phyloP scores from a whole-genome alignment of 176 grass and related monocot genomes.

The Ensete glaucum region DNA sequence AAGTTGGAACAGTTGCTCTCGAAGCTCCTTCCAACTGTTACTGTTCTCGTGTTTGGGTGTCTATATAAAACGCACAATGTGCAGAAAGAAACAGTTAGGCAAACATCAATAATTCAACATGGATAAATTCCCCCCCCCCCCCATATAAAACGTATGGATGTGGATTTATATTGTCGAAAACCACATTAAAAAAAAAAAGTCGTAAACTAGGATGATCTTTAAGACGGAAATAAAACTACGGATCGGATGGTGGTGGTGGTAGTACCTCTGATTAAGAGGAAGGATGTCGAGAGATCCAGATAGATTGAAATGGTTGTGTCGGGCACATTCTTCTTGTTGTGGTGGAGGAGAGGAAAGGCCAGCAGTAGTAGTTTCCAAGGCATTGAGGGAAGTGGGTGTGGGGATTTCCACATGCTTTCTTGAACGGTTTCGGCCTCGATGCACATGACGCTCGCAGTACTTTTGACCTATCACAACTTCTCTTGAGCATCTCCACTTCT shows the following conservation, averaged over 20 bases:
- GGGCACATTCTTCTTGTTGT: not conserved
- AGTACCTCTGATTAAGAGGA: conserved; percentile 8
- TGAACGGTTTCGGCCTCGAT: conserved; percentile 20
- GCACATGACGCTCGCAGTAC: conserved; percentile 28
- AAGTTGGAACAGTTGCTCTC: not conserved
- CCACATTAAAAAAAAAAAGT: no score
- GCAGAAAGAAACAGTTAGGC: no score
- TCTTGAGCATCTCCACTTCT: conserved; percentile 26
- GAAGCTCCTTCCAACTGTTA: not conserved
- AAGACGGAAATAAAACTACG: no score
- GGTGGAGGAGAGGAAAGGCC: not conserved
- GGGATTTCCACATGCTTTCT: conserved; percentile 25
- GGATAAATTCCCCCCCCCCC: no score
- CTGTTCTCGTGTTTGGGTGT: not conserved
- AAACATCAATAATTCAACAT: no score
- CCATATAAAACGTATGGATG: no score
- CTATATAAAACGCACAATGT: not conserved
- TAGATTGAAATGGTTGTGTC: not conserved
- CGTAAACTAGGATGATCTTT: no score
- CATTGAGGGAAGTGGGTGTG: not conserved
- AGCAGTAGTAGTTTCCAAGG: not conserved
- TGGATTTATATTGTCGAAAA: no score
- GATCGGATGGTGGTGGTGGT: not conserved
- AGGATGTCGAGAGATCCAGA: not conserved
- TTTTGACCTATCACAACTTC: conserved; percentile 15